Evolutionary conservation across 768 basidiomycete species (phyloP).

Genomic region (Auricularia sp.): DNA sequence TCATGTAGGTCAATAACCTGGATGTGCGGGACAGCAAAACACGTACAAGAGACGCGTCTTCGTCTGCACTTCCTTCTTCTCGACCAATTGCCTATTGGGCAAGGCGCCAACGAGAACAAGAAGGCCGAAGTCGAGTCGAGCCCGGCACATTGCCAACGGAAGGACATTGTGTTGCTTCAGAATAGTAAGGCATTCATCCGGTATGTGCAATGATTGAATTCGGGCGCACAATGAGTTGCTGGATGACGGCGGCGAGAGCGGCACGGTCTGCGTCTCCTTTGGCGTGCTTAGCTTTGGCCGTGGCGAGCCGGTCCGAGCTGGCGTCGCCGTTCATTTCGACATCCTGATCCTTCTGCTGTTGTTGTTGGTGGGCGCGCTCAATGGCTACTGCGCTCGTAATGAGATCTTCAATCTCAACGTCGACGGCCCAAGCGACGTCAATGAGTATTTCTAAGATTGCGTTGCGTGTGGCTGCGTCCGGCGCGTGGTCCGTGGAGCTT

Average conservation of each 20-base stretch:
- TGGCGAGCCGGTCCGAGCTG: background rate
- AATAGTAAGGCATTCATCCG: background rate
- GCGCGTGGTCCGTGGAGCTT: conserved; percentile 4
- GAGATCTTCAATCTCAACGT: conserved; percentile 66
- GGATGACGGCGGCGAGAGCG: conserved; percentile 46
- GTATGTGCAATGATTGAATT: background rate
- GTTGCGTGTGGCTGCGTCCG: background rate
- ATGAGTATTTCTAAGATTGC: conserved; percentile 52
- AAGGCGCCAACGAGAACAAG: conserved; percentile 59
- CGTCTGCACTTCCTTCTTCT: conserved; percentile 73
- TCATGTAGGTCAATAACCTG: conserved; percentile 6
- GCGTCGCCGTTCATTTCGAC: conserved; percentile 24
- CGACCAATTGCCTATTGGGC: conserved; percentile 51
- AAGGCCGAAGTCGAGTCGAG: conserved; percentile 61
- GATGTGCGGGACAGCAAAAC: background rate
- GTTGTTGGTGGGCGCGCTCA: background rate
- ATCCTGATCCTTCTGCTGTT: conserved; percentile 14
- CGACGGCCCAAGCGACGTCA: conserved; percentile 75
- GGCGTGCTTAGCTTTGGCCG: conserved; percentile 31
- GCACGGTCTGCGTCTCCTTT: conserved; percentile 56
- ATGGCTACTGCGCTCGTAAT: conserved; percentile 41
- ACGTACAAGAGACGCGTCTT: conserved; percentile 74
- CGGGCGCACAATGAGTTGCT: conserved; percentile 42
- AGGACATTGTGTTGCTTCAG: conserved; percentile 49
- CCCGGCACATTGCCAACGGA: conserved; percentile 52